Percentiles rank a stretch among this genome's conserved stretches.
Evolutionary conservation across 2,329 filamentous ascomycete genomes (phyloP).

Genomic region (Calonectria ilicicola): DNA sequence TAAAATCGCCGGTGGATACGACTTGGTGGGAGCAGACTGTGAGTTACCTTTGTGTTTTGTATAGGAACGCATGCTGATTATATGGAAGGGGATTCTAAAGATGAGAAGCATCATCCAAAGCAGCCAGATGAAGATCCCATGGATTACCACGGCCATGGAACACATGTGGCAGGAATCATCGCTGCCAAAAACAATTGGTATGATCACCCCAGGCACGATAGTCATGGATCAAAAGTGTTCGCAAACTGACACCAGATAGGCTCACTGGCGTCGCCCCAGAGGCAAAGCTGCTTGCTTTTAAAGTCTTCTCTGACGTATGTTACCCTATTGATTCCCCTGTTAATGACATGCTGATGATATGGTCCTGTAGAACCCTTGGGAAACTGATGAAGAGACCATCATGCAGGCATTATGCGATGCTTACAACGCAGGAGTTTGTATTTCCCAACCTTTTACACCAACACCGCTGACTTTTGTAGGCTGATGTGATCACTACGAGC

Average conservation of each 20-base stretch:
- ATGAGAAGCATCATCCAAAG: slow-evolving; percentile 46
- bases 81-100: slow-evolving; percentile 44
- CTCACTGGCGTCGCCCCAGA: slow-evolving; percentile 60
- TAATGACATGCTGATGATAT: not conserved
- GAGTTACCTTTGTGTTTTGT: not conserved
- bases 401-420: slow-evolving; percentile 52
- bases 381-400: slow-evolving; percentile 49
- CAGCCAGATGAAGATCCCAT: slow-evolving; percentile 50
- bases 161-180: slow-evolving; percentile 61
- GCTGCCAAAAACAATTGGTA: slow-evolving; percentile 56
- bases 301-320: slow-evolving; percentile 54
- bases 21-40: slow-evolving; percentile 51
- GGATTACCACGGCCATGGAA: slow-evolving; percentile 51
- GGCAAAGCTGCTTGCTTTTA: slow-evolving; percentile 57
- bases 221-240: not conserved
- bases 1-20: slow-evolving; percentile 53
- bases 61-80: slow-evolving; percentile 16
- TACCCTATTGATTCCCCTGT: not conserved
- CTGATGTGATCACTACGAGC: slow-evolving; percentile 58
- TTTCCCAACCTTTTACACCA: not conserved
- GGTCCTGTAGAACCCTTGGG: slow-evolving; percentile 39
- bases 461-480: slow-evolving; percentile 32
- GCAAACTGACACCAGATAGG: slow-evolving; percentile 37
- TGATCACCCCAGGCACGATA: not conserved
- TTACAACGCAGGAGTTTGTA: slow-evolving; percentile 48